Evolutionary conservation across 2,329 filamentous ascomycete species (phyloP), one percentile per base, ranked within the genome.

Genomic region (Epichloe gansuensis): DNA sequence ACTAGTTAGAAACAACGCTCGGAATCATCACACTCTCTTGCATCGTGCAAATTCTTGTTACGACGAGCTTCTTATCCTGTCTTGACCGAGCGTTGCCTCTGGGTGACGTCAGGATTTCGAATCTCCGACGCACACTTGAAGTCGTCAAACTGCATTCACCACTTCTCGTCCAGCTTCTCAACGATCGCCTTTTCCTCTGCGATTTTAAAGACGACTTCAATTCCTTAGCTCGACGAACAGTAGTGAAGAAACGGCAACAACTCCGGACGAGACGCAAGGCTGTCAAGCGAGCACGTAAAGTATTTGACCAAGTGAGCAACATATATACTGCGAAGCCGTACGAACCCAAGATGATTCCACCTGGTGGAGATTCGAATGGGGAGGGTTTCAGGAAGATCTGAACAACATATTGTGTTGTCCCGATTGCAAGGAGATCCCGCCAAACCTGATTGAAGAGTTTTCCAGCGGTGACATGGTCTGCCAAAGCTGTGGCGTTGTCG

Each of bases 401-500:
- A 94, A 88, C 67, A 85, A 89, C 64, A 82, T 85, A 59, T 71
- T 97, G 57, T 84, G 89, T 58, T 98, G 93, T 68, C 86, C 82
- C 15, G 91, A 98, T 65, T 98, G 93, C 76, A 86, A 85, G 63
- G 89, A 95, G 65, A 78, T 82, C 51, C 93, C 93, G n/a, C 91
- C 93, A 5, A 91, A 95, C 58, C 75, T 98, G 38, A 81, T 93
- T 46, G 93, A 97, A 65, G 93, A 97, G 67, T 93, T 91, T 65
- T 90, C 90, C 5, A 87, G 84, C 38, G 88, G 89, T 58, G 93
- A 98, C 68, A 88, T 94, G 67, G 89, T 98, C 52, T 98, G 93
- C 67, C 86, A 80, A 54, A 89, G 86, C 56, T 98, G 93, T 63
- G 93, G 93, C 39, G 77, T 96, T 37, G 93, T 98, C 5, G 80